Percentiles rank a stretch among this genome's conserved stretches.
Evolutionary conservation across 257 asterid genomes (phyloP).

Genomic region (Leptodermis oblonga): DNA sequence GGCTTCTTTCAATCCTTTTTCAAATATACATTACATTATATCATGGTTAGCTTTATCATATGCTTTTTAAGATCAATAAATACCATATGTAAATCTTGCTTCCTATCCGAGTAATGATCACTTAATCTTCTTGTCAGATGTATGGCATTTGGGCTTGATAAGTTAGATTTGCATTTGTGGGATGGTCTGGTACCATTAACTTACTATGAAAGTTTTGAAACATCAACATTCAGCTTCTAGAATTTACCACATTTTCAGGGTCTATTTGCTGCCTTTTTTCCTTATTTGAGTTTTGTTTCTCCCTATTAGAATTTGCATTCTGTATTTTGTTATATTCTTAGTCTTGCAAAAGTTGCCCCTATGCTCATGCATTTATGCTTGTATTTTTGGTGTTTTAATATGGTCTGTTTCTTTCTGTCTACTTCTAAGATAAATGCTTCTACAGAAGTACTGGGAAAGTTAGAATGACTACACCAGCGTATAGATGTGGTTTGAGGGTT

Average conservation of each 20-base stretch:
- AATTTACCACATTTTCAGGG: too few species aligned
- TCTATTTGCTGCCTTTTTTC: too few species aligned
- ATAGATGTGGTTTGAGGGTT: neutral
- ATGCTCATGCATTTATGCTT: neutral
- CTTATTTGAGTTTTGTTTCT: neutral
- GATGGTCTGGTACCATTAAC: neutral
- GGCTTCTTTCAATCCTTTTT: neutral
- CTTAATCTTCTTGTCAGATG: neutral
- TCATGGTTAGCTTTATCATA: neutral
- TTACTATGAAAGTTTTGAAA: neutral
- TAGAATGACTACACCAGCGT: neutral
- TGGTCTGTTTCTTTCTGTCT: neutral
- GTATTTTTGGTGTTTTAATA: neutral
- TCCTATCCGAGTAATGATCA: neutral
- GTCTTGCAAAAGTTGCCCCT: neutral
- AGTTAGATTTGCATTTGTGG: neutral
- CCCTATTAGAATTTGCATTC: too few species aligned
- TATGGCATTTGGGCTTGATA: neutral
- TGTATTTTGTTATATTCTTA: neutral
- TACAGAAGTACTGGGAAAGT: neutral
- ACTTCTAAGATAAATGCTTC: neutral
- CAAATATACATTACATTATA: neutral
- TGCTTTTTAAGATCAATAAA: too few species aligned
- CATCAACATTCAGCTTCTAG: too few species aligned
- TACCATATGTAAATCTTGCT: neutral